Percentiles rank a stretch among this genome's conserved stretches.
phyloP scores from a whole-genome alignment of 176 grass and related monocot species.

The Guadua angustifolia region DNA sequence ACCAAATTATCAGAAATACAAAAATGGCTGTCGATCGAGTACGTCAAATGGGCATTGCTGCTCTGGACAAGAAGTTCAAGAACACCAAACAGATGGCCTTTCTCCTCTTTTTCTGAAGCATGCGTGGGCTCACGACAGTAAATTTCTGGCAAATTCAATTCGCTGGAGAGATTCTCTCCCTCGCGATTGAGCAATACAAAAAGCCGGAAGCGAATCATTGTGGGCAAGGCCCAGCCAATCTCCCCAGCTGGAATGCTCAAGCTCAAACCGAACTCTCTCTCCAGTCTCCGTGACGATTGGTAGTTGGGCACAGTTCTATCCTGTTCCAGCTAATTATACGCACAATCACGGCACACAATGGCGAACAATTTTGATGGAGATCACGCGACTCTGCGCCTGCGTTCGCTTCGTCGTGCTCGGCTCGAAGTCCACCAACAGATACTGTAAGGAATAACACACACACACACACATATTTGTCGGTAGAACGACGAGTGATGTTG shows the following conservation, averaged over 20 bases:
- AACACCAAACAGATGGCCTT: slow-evolving; percentile 11
- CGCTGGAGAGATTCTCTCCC: slow-evolving; percentile 10
- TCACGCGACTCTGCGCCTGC: not conserved
- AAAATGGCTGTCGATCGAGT: not conserved
- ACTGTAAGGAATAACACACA: too few relatives aligned
- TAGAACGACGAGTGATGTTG: not conserved
- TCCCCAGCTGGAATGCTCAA: not conserved
- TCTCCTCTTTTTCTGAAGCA: not conserved
- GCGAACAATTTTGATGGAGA: not conserved
- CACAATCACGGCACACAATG: not conserved
- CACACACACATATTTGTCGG: slow-evolving; percentile 20
- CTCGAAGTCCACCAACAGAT: not conserved
- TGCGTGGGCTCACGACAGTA: not conserved
- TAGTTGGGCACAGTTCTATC: not conserved
- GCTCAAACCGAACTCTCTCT: not conserved
- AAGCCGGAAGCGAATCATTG: not conserved
- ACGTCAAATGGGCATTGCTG: not conserved
- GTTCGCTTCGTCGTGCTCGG: not conserved
- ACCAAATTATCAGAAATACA: not conserved
- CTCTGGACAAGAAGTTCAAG: not conserved
- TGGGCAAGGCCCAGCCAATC: not conserved
- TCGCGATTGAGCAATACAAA: not conserved
- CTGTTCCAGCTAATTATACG: not conserved
- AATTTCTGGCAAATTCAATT: not conserved
- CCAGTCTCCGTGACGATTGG: not conserved